phyloP scores from a whole-genome alignment of 805 yeast species.

The Candida wancherniae region DNA sequence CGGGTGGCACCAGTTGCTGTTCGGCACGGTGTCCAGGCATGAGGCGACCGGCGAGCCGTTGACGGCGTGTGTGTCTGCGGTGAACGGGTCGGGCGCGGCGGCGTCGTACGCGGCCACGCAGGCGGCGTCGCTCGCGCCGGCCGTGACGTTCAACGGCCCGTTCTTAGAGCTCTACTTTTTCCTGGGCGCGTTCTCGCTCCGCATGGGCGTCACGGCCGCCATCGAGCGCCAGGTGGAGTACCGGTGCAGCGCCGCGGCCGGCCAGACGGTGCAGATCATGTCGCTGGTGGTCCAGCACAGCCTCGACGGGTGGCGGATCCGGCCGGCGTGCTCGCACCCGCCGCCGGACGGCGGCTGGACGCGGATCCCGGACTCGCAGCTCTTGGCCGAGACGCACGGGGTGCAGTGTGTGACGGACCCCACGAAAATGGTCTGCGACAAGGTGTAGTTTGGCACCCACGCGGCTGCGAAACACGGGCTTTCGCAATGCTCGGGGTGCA shows the following conservation, averaged over 20 bases:
- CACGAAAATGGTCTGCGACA: slow-evolving; percentile 1
- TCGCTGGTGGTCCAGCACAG: slow-evolving; percentile 2
- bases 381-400: slow-evolving; percentile 3
- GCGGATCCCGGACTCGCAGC: slow-evolving; percentile 1
- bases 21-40: slow-evolving; percentile 3
- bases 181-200: slow-evolving; percentile 1
- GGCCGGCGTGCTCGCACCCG: slow-evolving; percentile 2
- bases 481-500: neutral
- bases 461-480: too few species aligned
- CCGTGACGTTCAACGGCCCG: slow-evolving; percentile 1
- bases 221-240: slow-evolving; percentile 10
- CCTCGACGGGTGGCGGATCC: slow-evolving; percentile 6
- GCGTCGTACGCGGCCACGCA: slow-evolving; percentile 5
- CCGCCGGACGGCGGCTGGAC: slow-evolving; percentile 3
- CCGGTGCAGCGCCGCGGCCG: slow-evolving; percentile 7
- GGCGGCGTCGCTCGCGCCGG: neutral
- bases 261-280: slow-evolving; percentile 10
- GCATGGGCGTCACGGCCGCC: slow-evolving; percentile 1
- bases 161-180: slow-evolving; percentile 2
- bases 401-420: slow-evolving; percentile 9
- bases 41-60: slow-evolving; percentile 2
- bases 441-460: slow-evolving; percentile 1
- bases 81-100: slow-evolving; percentile 6
- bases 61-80: slow-evolving; percentile 6
- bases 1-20: slow-evolving; percentile 10